phyloP scores from a whole-genome alignment of 1,139 yeast genomes.

The Hemisphaericaspora xylanilytica region DNA sequence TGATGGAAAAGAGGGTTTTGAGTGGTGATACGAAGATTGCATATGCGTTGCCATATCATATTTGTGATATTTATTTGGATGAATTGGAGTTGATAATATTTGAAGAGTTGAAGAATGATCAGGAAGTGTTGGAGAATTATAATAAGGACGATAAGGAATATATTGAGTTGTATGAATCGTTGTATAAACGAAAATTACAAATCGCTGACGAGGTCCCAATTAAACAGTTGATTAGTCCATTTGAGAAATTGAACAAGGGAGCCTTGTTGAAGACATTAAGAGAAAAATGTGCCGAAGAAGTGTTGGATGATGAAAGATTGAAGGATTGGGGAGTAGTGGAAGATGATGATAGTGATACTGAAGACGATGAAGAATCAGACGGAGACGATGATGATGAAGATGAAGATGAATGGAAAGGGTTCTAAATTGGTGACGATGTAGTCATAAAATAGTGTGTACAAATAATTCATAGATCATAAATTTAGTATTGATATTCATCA shows the following conservation, averaged over 20 bases:
- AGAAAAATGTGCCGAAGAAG: constrained; percentile 61
- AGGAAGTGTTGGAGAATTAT: constrained; percentile 39
- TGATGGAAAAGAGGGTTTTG: constrained; percentile 45
- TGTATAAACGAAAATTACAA: constrained; percentile 23
- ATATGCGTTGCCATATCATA: constrained; percentile 78
- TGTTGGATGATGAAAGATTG: constrained; percentile 64
- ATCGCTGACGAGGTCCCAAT: constrained; percentile 54
- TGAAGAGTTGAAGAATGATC: constrained; percentile 39
- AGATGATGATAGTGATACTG: constrained; percentile 22
- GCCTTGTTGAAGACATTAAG: constrained; percentile 64
- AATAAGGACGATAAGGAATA: constrained; percentile 23
- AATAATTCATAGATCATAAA: neutral
- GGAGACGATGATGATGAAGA: constrained; percentile 17
- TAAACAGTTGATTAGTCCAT: constrained; percentile 53
- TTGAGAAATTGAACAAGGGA: constrained; percentile 48
- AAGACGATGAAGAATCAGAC: constrained; percentile 16
- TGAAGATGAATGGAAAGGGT: constrained; percentile 34
- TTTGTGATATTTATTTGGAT: constrained; percentile 80
- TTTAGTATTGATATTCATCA: neutral
- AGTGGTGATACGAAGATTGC: constrained; percentile 62
- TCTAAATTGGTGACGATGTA: constrained; percentile 12
- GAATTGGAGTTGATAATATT: constrained; percentile 72
- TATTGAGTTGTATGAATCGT: constrained; percentile 27
- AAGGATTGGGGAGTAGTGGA: constrained; percentile 61
- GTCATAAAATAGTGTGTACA: neutral